phyloP scores from a whole-genome alignment of 164 flowering plant genomes.

The Liquidambar formosana region DNA sequence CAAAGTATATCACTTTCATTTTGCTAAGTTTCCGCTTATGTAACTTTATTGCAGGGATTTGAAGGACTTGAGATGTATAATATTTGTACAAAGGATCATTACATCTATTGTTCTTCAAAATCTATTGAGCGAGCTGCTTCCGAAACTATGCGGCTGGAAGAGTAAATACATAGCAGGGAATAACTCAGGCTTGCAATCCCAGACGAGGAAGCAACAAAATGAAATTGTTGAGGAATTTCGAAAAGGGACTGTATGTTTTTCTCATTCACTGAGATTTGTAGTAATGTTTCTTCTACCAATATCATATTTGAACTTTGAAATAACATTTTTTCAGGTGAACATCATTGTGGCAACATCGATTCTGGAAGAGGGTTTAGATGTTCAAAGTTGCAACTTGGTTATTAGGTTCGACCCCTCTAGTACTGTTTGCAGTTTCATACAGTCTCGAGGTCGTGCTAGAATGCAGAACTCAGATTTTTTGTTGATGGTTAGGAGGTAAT shows the following conservation, averaged over 20 bases:
- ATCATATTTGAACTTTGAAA: neutral
- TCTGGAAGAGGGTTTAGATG: conserved; percentile 95
- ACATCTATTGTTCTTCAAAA: conserved; percentile 62
- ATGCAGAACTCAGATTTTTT: conserved; percentile 79
- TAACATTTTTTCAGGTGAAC: conserved; percentile 55
- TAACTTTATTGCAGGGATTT: conserved; percentile 33
- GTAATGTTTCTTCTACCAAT: neutral
- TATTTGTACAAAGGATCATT: conserved; percentile 85
- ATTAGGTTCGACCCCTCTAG: conserved; percentile 83
- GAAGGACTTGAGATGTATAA: conserved; percentile 72
- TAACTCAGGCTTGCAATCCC: conserved; percentile 46
- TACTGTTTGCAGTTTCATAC: conserved; percentile 82
- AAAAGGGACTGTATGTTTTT: conserved; percentile 53
- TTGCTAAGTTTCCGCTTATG: neutral
- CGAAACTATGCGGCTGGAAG: conserved; percentile 52
- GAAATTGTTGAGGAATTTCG: conserved; percentile 74
- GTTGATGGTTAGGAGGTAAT: conserved; percentile 65
- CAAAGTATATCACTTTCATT: neutral
- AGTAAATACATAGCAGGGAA: conserved; percentile 67
- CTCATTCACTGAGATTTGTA: neutral
- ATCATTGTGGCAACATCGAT: conserved; percentile 80
- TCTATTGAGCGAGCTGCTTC: conserved; percentile 48
- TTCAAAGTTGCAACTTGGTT: conserved; percentile 90
- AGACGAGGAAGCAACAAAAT: conserved; percentile 60
- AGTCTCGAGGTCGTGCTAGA: conserved; percentile 94